Evolutionary conservation across 176 grass and related monocot genomes (phyloP).

Genomic region (Oryza brachyantha): DNA sequence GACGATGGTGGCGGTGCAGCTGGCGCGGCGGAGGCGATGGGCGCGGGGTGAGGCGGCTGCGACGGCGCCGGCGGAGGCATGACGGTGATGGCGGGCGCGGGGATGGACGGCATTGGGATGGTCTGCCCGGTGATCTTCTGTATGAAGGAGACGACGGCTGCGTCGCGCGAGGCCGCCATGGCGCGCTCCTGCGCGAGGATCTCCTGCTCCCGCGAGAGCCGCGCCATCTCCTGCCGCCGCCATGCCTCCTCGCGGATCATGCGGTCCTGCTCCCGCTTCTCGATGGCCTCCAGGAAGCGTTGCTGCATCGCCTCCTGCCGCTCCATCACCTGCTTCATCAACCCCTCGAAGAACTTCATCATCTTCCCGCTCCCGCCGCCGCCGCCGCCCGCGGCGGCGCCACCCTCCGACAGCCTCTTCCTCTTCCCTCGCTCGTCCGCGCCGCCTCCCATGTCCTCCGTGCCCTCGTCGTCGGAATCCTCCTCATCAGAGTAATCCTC

Average conservation of each 20-base stretch:
- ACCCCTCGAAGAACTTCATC: constrained; percentile 87
- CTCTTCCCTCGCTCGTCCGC: constrained; percentile 57
- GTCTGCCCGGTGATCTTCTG: constrained; percentile 94
- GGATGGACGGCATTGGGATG: constrained; percentile 58
- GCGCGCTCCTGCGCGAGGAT: constrained; percentile 78
- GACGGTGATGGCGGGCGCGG: constrained; percentile 37
- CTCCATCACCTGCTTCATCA: constrained; percentile 94
- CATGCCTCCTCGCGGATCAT: constrained; percentile 98
- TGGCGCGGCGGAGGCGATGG: neutral
- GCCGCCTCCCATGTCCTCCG: constrained; percentile 47
- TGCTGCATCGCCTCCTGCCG: constrained; percentile 97
- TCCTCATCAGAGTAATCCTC: constrained; percentile 65
- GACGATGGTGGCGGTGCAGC: neutral
- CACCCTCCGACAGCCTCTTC: constrained; percentile 45
- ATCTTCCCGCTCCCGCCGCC: constrained; percentile 49
- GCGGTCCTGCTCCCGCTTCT: constrained; percentile 90
- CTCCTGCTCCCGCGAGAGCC: constrained; percentile 83
- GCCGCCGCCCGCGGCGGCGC: neutral
- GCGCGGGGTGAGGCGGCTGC: neutral
- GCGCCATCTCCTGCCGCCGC: constrained; percentile 87
- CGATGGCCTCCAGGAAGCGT: constrained; percentile 81
- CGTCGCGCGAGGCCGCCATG: constrained; percentile 86
- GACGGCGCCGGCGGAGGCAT: constrained; percentile 33
- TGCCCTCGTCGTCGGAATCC: constrained; percentile 79
- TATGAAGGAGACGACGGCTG: constrained; percentile 83